Evolutionary conservation across 2,329 filamentous ascomycete genomes (phyloP), one percentile per base, ranked within the genome.

Genomic region (Nectriaceae sp.): DNA sequence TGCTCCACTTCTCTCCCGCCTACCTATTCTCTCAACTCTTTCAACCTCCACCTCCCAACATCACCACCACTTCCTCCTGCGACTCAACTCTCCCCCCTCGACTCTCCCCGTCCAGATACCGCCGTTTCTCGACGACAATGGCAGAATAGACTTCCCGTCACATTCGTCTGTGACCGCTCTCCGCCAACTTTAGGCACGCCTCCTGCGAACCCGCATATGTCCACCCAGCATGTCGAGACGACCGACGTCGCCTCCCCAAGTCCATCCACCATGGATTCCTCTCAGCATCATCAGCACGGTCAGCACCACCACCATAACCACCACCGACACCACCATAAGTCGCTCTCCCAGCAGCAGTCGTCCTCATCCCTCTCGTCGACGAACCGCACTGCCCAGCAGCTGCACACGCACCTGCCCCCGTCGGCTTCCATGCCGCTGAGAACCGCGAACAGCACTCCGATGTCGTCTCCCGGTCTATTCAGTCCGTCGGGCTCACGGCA

Each of bases 391-490:
- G 48, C 53, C 36, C 57, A 64, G 33, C 57, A 65, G 49, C 52
- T 65, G 40, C 56, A 65, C 47, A 61, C 66, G 13, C 61, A 68
- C 54, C 55, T 71, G 21, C 66, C 67, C 33, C 62, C 64, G 21
- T 65, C 70, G 41, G 59, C 70, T 5, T 69, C 74, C 41, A 54
- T 76, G 53, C 73, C 75, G 19, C 64, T 73, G 53, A 72, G 76
- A 52, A 79, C 77, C 33, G 73, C 78, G 50, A 73, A 67, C 62
- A 83, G 75, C 69, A 84, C 83, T 11, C 81, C 82, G 20, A 72
- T 77, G 49, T 82, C 82, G 44, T 85, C 82, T 21, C 79, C 82
- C 0, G 82, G 82, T 21, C 77, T 85, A 50, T 85, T 83, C 70
- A 83, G 75, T 57, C 79, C 82, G 33, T 65, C 71, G 11, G 70